Evolutionary conservation across 192 early-diverging fungal genomes (phyloP), one percentile per base, ranked within the genome.

Genomic region (Podila epicladia): DNA sequence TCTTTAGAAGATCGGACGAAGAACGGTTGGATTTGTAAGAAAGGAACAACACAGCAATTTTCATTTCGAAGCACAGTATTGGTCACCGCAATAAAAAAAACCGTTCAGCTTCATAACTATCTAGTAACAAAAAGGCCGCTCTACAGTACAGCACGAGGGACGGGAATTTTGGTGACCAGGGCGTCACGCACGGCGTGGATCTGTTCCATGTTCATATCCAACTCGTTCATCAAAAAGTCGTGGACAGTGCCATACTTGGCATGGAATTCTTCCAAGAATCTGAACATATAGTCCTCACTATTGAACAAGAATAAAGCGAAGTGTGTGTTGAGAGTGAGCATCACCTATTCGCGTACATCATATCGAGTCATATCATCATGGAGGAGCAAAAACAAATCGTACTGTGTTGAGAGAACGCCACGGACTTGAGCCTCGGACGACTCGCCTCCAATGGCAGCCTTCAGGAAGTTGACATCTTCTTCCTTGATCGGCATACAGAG

Each of bases 161-260:
- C 66, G 19, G 77, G 82, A 58, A 87, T 85, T 13, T 80, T 83
- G 50, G 85, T 73, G 22, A 85, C 51, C 67, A 87, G 75, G 17
- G 79, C 71, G 53, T 84, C 70, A 50, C 84, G 74, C 24, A 87
- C 82, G 24, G 65, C 70, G 24, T 80, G 35, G 33, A 85, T 69
- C 33, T 85, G 75, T 12, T 84, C 75, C 57, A 69, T 45, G 9
- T 74, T 83, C 63, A 87, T 71, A 26, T 75, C 70, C 60, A 85
- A 71, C 61, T 85, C 69, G 12, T 77, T 79, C 9, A 55, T 57
- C 41, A 87, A 69, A 72, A 85, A 87, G 26, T 75, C 84, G 61
- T 82, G 63, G 64, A 87, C 84, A 4, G 84, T 84, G n/a, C 86
- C 86, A 62, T 87, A 87, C 58, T 77, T 77, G 28, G 71, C 79